A percentile compares a stretch with the other conserved stretches of the same genome.
Conservation (phyloP, 768 basidiomycete genomes). For the Dentipellis sp. region DNA sequence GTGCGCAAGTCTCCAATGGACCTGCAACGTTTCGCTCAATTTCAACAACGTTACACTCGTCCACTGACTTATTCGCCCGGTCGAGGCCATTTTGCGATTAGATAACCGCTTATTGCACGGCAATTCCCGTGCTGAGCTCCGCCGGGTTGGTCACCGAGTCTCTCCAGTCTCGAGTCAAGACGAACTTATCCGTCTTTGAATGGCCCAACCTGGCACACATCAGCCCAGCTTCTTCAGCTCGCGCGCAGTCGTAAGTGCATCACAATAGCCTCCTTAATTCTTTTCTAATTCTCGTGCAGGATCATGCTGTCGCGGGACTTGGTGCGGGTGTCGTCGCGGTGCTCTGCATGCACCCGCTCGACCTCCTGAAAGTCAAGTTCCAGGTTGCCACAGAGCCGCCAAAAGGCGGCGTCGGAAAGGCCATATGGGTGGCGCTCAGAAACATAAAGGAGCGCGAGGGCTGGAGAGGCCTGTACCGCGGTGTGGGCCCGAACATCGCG, state of each 20-base stretch:
- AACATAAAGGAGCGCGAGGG: constrained; percentile 71
- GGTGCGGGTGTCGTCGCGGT: constrained; percentile 90
- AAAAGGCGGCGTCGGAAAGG: constrained; percentile 51
- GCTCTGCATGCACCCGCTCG: constrained; percentile 94
- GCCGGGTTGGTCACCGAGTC: background rate
- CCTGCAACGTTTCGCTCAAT: too few relatives aligned
- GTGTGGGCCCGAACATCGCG: constrained; percentile 82
- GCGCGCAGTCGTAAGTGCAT: constrained; percentile 21
- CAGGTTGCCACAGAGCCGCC: constrained; percentile 74
- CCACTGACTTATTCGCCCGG: too few relatives aligned
- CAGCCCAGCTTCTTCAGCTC: constrained; percentile 17
- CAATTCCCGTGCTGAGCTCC: too few relatives aligned
- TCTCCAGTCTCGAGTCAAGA: background rate
- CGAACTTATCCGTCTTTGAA: background rate
- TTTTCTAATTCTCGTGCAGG: constrained; percentile 35
- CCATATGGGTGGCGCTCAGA: constrained; percentile 68
- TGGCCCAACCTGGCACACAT: background rate
- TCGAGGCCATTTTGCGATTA: too few relatives aligned
- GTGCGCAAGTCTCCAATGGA: too few relatives aligned
- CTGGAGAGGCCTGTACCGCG: constrained; percentile 82
- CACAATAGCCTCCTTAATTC: background rate
- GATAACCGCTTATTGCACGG: too few relatives aligned
- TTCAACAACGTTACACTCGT: too few relatives aligned
- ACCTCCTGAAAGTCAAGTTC: constrained; percentile 89
- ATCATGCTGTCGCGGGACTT: constrained; percentile 91